Base-by-base conservation (phyloP, 164 flowering plant genomes). In the Brasenia schreberi region DNA sequence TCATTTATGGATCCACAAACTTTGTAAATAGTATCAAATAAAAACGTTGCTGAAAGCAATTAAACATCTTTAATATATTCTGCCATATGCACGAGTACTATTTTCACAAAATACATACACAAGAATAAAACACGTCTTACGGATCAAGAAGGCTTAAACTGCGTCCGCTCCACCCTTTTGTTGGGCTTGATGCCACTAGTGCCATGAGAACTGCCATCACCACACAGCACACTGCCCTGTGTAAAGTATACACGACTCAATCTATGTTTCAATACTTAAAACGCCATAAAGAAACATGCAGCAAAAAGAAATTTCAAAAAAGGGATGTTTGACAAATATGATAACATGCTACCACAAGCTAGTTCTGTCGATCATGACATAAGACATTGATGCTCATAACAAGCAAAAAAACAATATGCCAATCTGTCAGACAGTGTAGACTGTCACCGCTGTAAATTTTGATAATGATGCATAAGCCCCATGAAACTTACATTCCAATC, bases 151-250 rank as follows among this genome's bases (percentile, higher is more conserved):
- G 84, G 74, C 97, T 92, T 78, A 95, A 77, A 78, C 99, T 95
- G 72, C 99, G 76, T 42, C 99, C 99, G 79, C 99, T 95, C 99
- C 99, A 95, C 69, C 99, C 99, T 80, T 78, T 90, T 49, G 99
- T 95, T 65, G 99, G 99, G 82, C 99, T 95, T 18, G 99, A 90
- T 73, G 99, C 97, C 60, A 95, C 97, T 77, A 95, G 43, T 67
- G 97, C 96, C 58, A 86, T 68, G 42, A 95, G 94, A 65, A 92
- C 80, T 61, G 94, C 94, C 61, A 88, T 53, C 70, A 82, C 87
- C 66, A 87, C 94, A 78, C 70, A 71, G 68, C 97, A 90, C 27
- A 87, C 85, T 23, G 77, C 80, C 96, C 99, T 95, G 96, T 95
- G 96, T 60, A 80, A 44, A 67, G 66, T 7, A 49, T 49, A 49